phyloP scores from a whole-genome alignment of 331 rosid genomes.

The Saraca asoca region DNA sequence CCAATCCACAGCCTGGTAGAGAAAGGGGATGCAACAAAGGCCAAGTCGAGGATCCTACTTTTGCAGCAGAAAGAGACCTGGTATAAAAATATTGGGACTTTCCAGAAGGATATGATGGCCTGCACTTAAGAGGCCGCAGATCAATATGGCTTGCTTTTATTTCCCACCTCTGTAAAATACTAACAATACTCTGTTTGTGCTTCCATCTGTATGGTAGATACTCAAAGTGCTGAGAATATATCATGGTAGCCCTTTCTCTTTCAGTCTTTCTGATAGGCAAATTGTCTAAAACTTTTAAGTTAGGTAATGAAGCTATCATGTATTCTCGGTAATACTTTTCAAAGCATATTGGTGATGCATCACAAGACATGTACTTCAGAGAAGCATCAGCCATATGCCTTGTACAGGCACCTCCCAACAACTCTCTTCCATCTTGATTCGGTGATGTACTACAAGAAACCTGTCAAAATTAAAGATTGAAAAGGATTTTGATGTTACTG shows the following conservation, averaged over 20 bases:
- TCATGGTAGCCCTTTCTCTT: slow-evolving; percentile 58
- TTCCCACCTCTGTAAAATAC: slow-evolving; percentile 68
- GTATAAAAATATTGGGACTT: slow-evolving; percentile 59
- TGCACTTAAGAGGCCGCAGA: slow-evolving; percentile 36
- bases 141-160: slow-evolving; percentile 52
- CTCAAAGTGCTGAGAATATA: slow-evolving; percentile 62
- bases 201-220: slow-evolving; percentile 69
- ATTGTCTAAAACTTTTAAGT: slow-evolving; percentile 62
- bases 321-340: slow-evolving; percentile 79
- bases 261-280: slow-evolving; percentile 58
- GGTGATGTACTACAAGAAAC: slow-evolving; percentile 16
- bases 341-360: slow-evolving; percentile 77
- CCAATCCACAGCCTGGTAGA: slow-evolving; percentile 48
- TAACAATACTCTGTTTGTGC: slow-evolving; percentile 62
- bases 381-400: slow-evolving; percentile 50
- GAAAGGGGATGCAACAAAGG: slow-evolving; percentile 70
- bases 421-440: slow-evolving; percentile 51
- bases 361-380: slow-evolving; percentile 55
- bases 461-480: slow-evolving; percentile 39
- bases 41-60: slow-evolving; percentile 78
- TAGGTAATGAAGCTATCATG: slow-evolving; percentile 73
- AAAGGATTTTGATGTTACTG: slow-evolving; percentile 22
- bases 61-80: slow-evolving; percentile 77
- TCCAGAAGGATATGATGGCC: slow-evolving; percentile 44
- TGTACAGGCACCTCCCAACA: slow-evolving; percentile 37